Evolutionary conservation across 768 basidiomycete species (phyloP).

Genomic region (Tubosaeta sp.): DNA sequence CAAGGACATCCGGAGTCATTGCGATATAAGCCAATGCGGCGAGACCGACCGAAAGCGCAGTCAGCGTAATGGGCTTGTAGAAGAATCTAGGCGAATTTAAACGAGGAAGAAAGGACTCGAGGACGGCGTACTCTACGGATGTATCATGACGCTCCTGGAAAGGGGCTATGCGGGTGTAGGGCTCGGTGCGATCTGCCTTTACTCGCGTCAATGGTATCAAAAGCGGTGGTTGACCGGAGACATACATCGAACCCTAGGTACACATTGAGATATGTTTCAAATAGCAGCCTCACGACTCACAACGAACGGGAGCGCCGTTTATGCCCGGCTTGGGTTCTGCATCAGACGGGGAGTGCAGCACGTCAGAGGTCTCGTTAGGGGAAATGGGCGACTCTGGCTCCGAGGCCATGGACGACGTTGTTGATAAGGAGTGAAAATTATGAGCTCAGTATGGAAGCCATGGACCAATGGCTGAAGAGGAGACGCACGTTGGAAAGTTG

Average conservation of each 20-base stretch:
- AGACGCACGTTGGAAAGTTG: slow-evolving; percentile 6
- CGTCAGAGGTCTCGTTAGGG: slow-evolving; percentile 63
- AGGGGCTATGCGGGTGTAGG: slow-evolving; percentile 78
- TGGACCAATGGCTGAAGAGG: slow-evolving; percentile 3
- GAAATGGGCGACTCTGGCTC: slow-evolving; percentile 32
- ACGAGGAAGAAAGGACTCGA: neutral
- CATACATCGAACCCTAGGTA: slow-evolving; percentile 79
- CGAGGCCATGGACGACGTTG: slow-evolving; percentile 14
- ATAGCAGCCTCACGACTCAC: slow-evolving; percentile 43
- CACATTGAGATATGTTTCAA: slow-evolving; percentile 9
- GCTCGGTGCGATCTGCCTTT: slow-evolving; percentile 78
- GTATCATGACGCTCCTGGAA: slow-evolving; percentile 84
- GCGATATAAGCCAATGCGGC: slow-evolving; percentile 75
- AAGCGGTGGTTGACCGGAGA: slow-evolving; percentile 19
- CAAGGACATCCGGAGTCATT: slow-evolving; percentile 77
- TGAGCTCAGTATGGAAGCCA: neutral
- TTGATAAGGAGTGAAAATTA: neutral
- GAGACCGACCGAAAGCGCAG: slow-evolving; percentile 64
- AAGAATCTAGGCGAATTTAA: slow-evolving; percentile 60
- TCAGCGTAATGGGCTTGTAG: slow-evolving; percentile 79
- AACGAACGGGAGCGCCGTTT: slow-evolving; percentile 72
- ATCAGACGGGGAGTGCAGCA: slow-evolving; percentile 42
- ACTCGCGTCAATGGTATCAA: slow-evolving; percentile 14
- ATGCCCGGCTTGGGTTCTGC: slow-evolving; percentile 71
- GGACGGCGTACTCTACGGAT: slow-evolving; percentile 62